phyloP scores from a whole-genome alignment of 1,284 basidiomycete genomes.

The Ceratobasidium sp. region DNA sequence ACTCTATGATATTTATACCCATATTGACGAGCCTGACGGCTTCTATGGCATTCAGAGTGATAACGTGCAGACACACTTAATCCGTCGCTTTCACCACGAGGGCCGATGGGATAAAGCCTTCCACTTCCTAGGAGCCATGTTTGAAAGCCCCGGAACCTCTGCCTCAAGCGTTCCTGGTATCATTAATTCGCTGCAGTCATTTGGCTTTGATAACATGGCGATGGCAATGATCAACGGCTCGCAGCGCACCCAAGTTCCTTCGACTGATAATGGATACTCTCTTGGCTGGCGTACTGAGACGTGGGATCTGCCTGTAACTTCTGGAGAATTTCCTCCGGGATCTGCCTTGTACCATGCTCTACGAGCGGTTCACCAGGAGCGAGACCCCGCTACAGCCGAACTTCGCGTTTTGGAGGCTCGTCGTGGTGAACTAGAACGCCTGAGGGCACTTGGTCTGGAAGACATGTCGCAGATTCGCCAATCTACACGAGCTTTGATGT shows the following conservation, averaged over 20 bases:
- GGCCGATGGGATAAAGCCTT: conserved; percentile 91
- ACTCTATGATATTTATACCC: conserved; percentile 90
- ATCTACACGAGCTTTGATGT: conserved; percentile 74
- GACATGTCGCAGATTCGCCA: conserved; percentile 76
- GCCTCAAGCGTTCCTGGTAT: conserved; percentile 61
- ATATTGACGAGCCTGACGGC: conserved; percentile 96
- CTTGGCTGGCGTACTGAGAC: conserved; percentile 89
- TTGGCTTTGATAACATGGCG: conserved; percentile 87
- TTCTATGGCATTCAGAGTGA: conserved; percentile 87
- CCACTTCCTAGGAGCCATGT: conserved; percentile 83
- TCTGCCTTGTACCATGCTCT: conserved; percentile 78
- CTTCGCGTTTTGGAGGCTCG: conserved; percentile 60
- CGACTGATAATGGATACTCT: conserved; percentile 70
- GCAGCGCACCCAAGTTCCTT: conserved; percentile 48
- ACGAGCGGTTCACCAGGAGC: conserved; percentile 76
- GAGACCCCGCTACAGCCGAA: conserved; percentile 61
- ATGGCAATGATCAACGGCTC: conserved; percentile 62
- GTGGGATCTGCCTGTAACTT: conserved; percentile 86
- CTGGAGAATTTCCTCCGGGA: conserved; percentile 57
- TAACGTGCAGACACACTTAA: conserved; percentile 77
- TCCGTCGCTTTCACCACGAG: conserved; percentile 90
- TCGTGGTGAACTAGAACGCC: conserved; percentile 66
- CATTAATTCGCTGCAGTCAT: conserved; percentile 79
- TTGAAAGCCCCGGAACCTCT: conserved; percentile 63
- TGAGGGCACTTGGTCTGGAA: conserved; percentile 74